Evolutionary conservation across 805 yeast species (phyloP).

Genomic region (Pichia gijzeniarum): DNA sequence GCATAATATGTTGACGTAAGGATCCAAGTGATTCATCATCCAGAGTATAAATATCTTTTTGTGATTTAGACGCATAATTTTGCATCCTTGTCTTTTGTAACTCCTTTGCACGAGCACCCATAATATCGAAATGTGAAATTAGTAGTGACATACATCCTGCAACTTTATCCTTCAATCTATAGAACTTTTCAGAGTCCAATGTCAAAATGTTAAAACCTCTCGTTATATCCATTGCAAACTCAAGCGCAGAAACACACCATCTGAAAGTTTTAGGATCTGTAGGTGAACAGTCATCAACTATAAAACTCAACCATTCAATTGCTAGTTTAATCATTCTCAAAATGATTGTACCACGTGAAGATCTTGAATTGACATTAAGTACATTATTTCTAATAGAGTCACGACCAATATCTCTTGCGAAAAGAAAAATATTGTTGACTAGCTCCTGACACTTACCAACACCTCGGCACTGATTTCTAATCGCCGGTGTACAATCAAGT

Average conservation of each 20-base stretch:
- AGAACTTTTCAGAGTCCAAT: slow-evolving; percentile 69
- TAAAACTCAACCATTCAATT: slow-evolving; percentile 86
- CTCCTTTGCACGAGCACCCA: slow-evolving; percentile 92
- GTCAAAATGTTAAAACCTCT: slow-evolving; percentile 83
- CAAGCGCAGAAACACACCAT: slow-evolving; percentile 95
- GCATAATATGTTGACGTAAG: slow-evolving; percentile 62
- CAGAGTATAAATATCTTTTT: slow-evolving; percentile 48
- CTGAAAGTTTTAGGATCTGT: slow-evolving; percentile 86
- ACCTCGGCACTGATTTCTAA: slow-evolving; percentile 48
- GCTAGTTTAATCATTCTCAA: slow-evolving; percentile 67
- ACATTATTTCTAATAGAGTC: slow-evolving; percentile 62
- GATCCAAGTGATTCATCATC: slow-evolving; percentile 49
- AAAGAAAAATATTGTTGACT: slow-evolving; percentile 65
- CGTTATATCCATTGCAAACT: slow-evolving; percentile 93
- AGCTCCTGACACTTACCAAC: slow-evolving; percentile 67
- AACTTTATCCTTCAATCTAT: slow-evolving; percentile 66
- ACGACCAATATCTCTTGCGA: slow-evolving; percentile 76
- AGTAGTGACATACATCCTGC: slow-evolving; percentile 91
- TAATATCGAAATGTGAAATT: slow-evolving; percentile 93
- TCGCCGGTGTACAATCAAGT: slow-evolving; percentile 50
- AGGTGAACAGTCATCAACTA: slow-evolving; percentile 92
- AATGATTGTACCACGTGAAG: slow-evolving; percentile 61
- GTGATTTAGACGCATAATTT: slow-evolving; percentile 42
- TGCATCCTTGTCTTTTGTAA: slow-evolving; percentile 49
- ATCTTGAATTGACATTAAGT: slow-evolving; percentile 25